phyloP scores from a whole-genome alignment of 225 moss, liverwort and hornwort genomes.

The Pseudisothecium myosuroides region DNA sequence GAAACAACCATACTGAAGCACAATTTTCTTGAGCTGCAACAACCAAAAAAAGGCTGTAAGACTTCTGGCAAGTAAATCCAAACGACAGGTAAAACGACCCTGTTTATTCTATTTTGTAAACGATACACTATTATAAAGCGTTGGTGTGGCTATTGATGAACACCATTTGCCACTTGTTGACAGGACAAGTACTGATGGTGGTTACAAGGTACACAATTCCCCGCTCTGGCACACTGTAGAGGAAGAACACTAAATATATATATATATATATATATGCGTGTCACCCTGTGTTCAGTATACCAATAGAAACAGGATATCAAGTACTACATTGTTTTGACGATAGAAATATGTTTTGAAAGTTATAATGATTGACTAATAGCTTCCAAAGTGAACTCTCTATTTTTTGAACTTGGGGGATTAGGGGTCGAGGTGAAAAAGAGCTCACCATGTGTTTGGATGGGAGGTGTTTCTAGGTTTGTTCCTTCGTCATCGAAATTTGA shows the following conservation, averaged over 20 bases:
- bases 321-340: not conserved
- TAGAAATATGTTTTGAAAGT: not conserved
- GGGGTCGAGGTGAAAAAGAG: not conserved
- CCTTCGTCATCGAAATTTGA: conserved; percentile 45
- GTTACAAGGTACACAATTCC: not conserved
- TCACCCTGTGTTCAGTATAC: not conserved
- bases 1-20: conserved; percentile 82
- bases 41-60: not conserved
- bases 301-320: not conserved
- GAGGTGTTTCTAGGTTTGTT: not conserved
- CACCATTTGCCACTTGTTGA: not conserved
- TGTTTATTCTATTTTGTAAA: not conserved
- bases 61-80: not conserved
- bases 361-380: not conserved
- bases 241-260: not conserved
- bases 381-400: not conserved
- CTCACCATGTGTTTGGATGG: conserved; percentile 18
- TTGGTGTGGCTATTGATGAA: not conserved
- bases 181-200: not conserved
- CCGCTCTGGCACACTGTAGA: not conserved
- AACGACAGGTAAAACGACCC: not conserved
- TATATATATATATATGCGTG: too few relatives aligned
- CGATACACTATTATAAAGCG: not conserved
- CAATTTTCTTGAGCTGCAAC: conserved; percentile 76
- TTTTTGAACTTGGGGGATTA: not conserved